These are phyloP conservation scores for Chalaropsis ovoidea DNA, from an alignment of 2,329 filamentous ascomycete genomes.

Conservation along the genomic window DNA sequence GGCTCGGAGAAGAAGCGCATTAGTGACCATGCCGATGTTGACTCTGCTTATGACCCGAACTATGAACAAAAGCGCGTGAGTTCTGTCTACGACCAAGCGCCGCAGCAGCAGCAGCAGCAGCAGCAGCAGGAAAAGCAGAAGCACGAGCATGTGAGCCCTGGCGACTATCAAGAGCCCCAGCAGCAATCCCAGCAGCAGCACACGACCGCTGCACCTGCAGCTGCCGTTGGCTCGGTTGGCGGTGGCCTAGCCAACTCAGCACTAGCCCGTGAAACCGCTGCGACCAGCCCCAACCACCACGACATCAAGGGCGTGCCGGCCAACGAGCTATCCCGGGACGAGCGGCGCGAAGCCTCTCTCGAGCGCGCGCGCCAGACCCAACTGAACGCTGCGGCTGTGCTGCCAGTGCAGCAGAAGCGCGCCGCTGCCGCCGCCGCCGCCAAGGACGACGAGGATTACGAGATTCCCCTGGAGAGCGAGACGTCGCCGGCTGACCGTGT, in stretches of 20 bases:
- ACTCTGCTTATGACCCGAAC: constrained; percentile 2
- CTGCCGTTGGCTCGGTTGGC: constrained; percentile 10
- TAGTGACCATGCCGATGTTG: background rate
- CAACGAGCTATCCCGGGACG: constrained; percentile 12
- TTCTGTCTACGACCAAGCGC: background rate
- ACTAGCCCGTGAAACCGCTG: background rate
- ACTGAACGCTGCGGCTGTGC: constrained; percentile 2
- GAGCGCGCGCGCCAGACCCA: constrained; percentile 18
- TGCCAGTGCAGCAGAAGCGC: constrained; percentile 2
- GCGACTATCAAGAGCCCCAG: background rate
- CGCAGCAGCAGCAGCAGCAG: background rate
- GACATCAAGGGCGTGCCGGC: constrained; percentile 7
- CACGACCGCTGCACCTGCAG: background rate
- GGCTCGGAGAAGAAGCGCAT: constrained; percentile 13
- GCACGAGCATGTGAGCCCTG: background rate
- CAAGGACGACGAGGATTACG: background rate
- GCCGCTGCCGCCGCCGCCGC: background rate
- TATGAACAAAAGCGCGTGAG: background rate
- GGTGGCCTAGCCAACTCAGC: background rate
- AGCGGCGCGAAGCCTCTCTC: constrained; percentile 17
- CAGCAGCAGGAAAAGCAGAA: background rate
- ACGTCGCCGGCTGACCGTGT: constrained; percentile 20
- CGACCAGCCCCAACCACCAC: background rate
- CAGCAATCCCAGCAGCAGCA: background rate
- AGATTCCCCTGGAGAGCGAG: constrained; percentile 18